Evolutionary conservation across 331 rosid species (phyloP), one percentile per base, ranked within the genome.

Genomic region (Telfairia occidentalis): DNA sequence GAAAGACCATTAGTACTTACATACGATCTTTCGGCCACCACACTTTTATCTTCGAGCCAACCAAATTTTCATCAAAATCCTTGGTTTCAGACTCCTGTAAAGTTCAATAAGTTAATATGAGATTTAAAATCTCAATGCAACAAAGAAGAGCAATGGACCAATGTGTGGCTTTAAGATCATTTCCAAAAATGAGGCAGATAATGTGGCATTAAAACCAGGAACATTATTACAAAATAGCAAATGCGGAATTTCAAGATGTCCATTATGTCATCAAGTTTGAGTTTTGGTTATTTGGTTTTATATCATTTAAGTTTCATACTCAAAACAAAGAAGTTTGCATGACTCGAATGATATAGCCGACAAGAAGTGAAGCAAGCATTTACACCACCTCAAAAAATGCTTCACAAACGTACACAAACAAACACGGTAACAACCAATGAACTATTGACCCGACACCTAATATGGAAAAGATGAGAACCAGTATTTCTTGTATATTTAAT

Each of bases 11-110:
- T 43, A 38, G 50, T 77, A 85, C 96, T 91, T 89, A 95, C 99
- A 0, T 42, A 2, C 74, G 82, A 87, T 95, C 99, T 13, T 81
- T 24, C 1, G 97, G 97, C 99, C 99, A 95, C 88, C 87, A 95
- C 58, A 95, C 99, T 86, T 86, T 71, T 76, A 95, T 80, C 77
- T 82, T 84, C 23, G 81, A 75, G 80, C 93, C 96, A 74, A 92
- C 86, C 74, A 91, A 65, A 37, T 71, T 72, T 80, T 90, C 83
- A 58, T 86, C 96, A 82, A 66, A 57, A 57, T 81, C 84, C 74
- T 79, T 90, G 67, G 9, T 63, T 46, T 24, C 82, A 24, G 90
- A 82, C 42, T 54, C 90, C 99, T 90, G 84, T 66, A 35, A 84
- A 61, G 55, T 32, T 9, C 65, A 74, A 35, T 49, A 69, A 50